Conservation (phyloP, 371 early-diverging fungal species). For the Circinella umbellata region DNA sequence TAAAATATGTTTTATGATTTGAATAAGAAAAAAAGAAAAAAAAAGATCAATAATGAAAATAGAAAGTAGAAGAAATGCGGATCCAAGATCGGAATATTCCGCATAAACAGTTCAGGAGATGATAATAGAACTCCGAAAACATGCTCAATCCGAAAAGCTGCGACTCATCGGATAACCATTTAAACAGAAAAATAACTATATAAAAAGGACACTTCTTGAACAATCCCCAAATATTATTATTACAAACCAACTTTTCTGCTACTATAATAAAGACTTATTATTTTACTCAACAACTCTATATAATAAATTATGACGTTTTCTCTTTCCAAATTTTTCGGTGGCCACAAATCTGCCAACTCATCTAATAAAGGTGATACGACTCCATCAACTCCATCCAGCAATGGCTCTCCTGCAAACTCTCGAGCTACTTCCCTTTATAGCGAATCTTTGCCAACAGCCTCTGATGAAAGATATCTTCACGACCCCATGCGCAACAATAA, state of each 20-base stretch:
- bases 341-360: conserved; percentile 3
- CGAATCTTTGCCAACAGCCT: not conserved
- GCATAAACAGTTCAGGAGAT: conserved; percentile 8
- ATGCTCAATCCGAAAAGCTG: not conserved
- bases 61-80: not conserved
- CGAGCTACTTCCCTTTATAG: not conserved
- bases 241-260: not conserved
- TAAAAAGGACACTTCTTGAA: not conserved
- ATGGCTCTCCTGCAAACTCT: conserved; percentile 10
- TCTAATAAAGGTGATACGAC: conserved; percentile 11
- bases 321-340: conserved; percentile 11
- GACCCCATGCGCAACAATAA: conserved; percentile 48
- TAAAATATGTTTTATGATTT: too few species aligned
- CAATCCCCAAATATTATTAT: not conserved
- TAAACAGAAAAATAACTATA: conserved; percentile 10
- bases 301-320: conserved; percentile 12
- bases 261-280: not conserved
- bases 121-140: not conserved
- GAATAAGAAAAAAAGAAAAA: not conserved
- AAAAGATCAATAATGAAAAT: not conserved
- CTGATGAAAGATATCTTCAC: conserved; percentile 28
- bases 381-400: conserved; percentile 2
- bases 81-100: not conserved
- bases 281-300: not conserved
- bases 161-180: conserved; percentile 19